These are phyloP conservation scores for Fusarium sp. DNA, from an alignment of 2,329 filamentous ascomycete genomes.

Conservation along the genomic window DNA sequence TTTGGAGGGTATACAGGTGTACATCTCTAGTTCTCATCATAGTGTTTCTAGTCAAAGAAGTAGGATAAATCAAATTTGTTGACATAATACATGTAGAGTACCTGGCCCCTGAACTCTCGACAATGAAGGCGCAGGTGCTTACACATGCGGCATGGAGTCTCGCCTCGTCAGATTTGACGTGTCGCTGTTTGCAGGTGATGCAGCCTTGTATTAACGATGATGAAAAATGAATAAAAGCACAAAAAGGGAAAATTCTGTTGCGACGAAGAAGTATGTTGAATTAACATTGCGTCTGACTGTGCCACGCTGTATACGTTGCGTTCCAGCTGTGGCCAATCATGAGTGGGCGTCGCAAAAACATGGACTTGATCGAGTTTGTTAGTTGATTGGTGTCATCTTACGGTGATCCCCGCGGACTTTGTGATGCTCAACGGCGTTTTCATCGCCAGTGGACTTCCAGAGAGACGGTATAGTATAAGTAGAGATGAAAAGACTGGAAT, in stretches of 20 bases:
- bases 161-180: neutral
- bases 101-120: neutral
- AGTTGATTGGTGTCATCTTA: neutral
- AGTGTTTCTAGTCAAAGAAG: neutral
- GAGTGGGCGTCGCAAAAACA: neutral
- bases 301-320: neutral
- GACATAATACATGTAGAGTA: neutral
- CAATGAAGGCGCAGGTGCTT: neutral
- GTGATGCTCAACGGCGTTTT: neutral
- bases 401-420: neutral
- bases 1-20: neutral
- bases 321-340: neutral
- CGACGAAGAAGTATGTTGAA: neutral
- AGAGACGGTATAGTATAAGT: neutral
- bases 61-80: neutral
- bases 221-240: neutral
- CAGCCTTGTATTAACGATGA: neutral
- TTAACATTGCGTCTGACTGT: neutral
- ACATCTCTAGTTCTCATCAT: neutral
- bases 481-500: neutral
- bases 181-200: neutral
- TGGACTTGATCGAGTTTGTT: neutral
- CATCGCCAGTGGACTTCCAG: neutral
- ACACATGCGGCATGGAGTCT: neutral
- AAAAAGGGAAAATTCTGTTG: neutral